These are phyloP conservation scores for Halophytophthora batemanensis DNA, from an alignment of 352 stramenopile genomes.

Conservation along the genomic window DNA sequence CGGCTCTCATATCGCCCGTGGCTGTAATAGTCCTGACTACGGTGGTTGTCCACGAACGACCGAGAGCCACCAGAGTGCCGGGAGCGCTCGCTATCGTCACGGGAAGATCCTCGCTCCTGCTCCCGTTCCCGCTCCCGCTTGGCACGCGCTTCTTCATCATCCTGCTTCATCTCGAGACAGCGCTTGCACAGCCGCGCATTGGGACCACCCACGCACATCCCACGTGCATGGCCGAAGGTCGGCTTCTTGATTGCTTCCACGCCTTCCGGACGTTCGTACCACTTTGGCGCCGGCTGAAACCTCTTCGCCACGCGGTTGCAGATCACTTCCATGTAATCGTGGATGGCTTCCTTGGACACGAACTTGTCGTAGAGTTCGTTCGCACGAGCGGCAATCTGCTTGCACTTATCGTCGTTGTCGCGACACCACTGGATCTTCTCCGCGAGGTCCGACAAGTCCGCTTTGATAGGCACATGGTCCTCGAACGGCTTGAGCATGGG, in stretches of 20 bases:
- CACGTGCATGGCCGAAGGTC: conserved; percentile 41
- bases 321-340: conserved; percentile 98
- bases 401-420: conserved; percentile 96
- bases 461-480: conserved; percentile 97
- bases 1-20: conserved; percentile 20
- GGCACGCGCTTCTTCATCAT: conserved; percentile 37
- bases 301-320: conserved; percentile 90
- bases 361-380: conserved; percentile 93
- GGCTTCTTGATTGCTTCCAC: conserved; percentile 64
- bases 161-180: conserved; percentile 63
- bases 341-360: conserved; percentile 87
- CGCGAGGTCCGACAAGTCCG: conserved; percentile 96
- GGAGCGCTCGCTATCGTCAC: conserved; percentile 21
- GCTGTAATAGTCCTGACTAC: conserved; percentile 20
- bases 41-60: not conserved
- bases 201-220: conserved; percentile 55
- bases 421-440: conserved; percentile 98
- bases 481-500: conserved; percentile 94
- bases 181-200: conserved; percentile 64
- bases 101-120: conserved; percentile 16
- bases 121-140: conserved; percentile 19
- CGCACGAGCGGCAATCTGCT: conserved; percentile 93
- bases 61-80: conserved; percentile 1
- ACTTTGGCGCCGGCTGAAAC: conserved; percentile 66
- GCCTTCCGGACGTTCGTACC: conserved; percentile 60